A percentile compares a stretch with the other conserved stretches of the same genome.
Conservation (phyloP, 2,329 filamentous ascomycete genomes). For the Celoporthe dispersa region DNA sequence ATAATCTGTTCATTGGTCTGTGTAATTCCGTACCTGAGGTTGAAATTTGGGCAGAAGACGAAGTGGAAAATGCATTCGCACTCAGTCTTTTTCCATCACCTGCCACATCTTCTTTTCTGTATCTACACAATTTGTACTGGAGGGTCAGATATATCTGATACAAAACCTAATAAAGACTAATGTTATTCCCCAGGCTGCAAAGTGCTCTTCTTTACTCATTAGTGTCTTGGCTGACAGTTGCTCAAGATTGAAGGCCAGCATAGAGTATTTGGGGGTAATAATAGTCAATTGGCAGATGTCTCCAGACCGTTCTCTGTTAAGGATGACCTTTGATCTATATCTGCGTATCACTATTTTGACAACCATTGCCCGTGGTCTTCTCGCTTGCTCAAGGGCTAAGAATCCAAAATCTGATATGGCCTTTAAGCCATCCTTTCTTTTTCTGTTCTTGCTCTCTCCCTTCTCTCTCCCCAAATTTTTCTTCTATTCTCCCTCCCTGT, state of each 20-base stretch:
- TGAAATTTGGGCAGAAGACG: background rate
- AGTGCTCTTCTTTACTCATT: background rate
- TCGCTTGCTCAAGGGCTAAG: no score
- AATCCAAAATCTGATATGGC: background rate
- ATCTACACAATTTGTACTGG: background rate
- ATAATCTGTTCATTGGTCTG: background rate
- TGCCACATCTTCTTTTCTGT: background rate
- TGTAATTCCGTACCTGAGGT: background rate
- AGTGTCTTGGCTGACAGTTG: background rate
- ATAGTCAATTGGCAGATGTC: background rate
- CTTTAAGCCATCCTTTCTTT: background rate
- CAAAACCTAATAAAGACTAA: no score
- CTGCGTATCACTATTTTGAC: background rate
- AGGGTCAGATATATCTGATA: background rate
- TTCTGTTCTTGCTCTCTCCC: background rate
- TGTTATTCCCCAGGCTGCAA: no score
- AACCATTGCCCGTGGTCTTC: background rate
- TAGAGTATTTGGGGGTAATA: background rate
- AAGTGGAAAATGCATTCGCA: background rate
- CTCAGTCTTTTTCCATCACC: background rate
- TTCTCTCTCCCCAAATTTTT: no score
- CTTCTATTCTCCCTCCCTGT: background rate
- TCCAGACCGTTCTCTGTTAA: background rate
- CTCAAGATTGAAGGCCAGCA: background rate
- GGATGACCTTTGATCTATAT: background rate